Percentiles rank a stretch among this genome's conserved stretches.
phyloP scores from a whole-genome alignment of 1,284 basidiomycete genomes.

The Cutaneotrichosporon cyanovorans region DNA sequence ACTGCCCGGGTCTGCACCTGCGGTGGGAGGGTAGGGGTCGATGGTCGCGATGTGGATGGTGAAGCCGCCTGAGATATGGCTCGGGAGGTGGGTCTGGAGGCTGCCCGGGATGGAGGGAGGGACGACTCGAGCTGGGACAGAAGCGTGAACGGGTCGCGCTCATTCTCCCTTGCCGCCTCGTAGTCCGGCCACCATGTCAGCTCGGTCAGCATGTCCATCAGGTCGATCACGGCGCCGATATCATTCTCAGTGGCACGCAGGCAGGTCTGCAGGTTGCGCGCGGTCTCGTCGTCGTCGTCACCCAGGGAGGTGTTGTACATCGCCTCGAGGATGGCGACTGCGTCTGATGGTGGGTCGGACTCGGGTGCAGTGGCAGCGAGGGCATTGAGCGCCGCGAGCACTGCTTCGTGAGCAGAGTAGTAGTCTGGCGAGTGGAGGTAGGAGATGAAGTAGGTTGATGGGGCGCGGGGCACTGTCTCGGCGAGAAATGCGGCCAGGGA shows the following conservation, averaged over 20 bases:
- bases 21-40: not conserved
- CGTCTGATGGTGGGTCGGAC: not conserved
- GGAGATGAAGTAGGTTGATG: constrained; percentile 23
- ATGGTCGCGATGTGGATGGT: not conserved
- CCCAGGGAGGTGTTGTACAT: constrained; percentile 9
- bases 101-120: not conserved
- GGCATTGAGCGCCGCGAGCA: constrained; percentile 22
- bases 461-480: constrained; percentile 21
- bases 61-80: not conserved
- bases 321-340: constrained; percentile 24
- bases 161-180: constrained; percentile 16
- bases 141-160: constrained; percentile 5
- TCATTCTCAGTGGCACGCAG: constrained; percentile 30
- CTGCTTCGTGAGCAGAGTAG: constrained; percentile 28
- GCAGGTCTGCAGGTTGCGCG: constrained; percentile 23
- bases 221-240: constrained; percentile 34
- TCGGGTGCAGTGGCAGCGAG: constrained; percentile 17
- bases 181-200: constrained; percentile 34
- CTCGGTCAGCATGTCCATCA: constrained; percentile 36
- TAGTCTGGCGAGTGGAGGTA: constrained; percentile 36
- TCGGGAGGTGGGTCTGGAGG: not conserved
- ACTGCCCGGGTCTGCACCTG: constrained; percentile 1
- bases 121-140: not conserved
- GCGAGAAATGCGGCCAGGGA: constrained; percentile 34
- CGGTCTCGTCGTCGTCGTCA: not conserved